Evolutionary conservation across 2,329 filamentous ascomycete genomes (phyloP).

Genomic region (Verticillium zaregamsianum): DNA sequence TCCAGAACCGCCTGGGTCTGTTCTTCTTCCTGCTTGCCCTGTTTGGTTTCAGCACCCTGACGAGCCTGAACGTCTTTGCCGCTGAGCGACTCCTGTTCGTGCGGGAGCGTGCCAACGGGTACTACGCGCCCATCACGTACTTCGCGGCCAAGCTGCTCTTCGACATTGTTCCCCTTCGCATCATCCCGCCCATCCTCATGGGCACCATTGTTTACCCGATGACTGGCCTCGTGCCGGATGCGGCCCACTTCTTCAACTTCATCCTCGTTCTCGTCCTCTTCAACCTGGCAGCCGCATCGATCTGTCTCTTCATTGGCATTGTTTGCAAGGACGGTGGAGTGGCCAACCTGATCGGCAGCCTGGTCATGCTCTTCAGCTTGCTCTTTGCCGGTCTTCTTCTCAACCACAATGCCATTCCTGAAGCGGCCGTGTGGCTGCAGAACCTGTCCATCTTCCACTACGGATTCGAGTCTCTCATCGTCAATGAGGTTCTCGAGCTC

Average conservation of each 20-base stretch:
- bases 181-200: slow-evolving; percentile 92
- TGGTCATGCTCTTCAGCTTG: slow-evolving; percentile 96
- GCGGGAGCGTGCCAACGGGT: slow-evolving; percentile 91
- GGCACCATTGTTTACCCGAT: slow-evolving; percentile 96
- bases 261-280: slow-evolving; percentile 90
- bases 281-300: slow-evolving; percentile 88
- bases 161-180: slow-evolving; percentile 89
- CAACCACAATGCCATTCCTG: slow-evolving; percentile 90
- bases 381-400: slow-evolving; percentile 91
- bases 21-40: slow-evolving; percentile 97
- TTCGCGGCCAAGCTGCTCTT: slow-evolving; percentile 97
- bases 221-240: slow-evolving; percentile 84
- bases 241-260: slow-evolving; percentile 83
- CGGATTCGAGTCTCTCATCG: slow-evolving; percentile 91
- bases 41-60: slow-evolving; percentile 95
- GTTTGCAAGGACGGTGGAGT: slow-evolving; percentile 88
- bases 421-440: slow-evolving; percentile 84
- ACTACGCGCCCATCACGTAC: slow-evolving; percentile 91
- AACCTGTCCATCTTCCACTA: slow-evolving; percentile 96
- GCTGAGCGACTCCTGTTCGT: slow-evolving; percentile 87
- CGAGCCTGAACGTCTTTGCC: slow-evolving; percentile 89
- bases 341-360: slow-evolving; percentile 86
- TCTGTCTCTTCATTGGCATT: slow-evolving; percentile 95
- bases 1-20: slow-evolving; percentile 93
- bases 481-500: slow-evolving; percentile 91